A percentile compares a stretch with the other conserved stretches of the same genome.
Evolutionary conservation across 2,329 filamentous ascomycete species (phyloP).

Genomic region (Dothistroma septosporum): DNA sequence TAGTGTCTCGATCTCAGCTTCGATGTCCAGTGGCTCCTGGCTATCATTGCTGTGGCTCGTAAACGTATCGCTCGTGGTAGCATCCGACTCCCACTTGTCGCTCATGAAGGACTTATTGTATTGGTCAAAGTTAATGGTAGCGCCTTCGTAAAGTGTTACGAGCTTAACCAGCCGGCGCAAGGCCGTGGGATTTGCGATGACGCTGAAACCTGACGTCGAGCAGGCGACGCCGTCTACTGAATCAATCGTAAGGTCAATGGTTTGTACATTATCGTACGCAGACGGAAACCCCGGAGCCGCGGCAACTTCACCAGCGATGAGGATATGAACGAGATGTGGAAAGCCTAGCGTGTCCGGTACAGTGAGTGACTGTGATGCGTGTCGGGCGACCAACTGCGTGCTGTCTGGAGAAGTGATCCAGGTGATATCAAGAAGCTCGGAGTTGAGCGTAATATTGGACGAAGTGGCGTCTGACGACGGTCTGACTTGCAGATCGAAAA

Average conservation of each 20-base stretch:
- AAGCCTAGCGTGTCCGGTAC: conserved; percentile 16
- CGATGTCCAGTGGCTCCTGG: conserved; percentile 25
- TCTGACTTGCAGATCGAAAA: conserved; percentile 41
- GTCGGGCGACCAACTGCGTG: conserved; percentile 33
- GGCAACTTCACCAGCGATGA: conserved; percentile 6
- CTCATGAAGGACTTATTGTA: conserved; percentile 6
- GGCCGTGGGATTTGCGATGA: conserved; percentile 7
- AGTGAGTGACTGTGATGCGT: conserved; percentile 13
- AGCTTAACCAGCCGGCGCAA: conserved; percentile 6
- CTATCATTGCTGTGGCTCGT: conserved; percentile 12
- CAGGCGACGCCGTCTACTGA: conserved; percentile 7
- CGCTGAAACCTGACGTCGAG: conserved; percentile 7
- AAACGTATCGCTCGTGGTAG: conserved; percentile 10
- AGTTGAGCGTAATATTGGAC: conserved; percentile 43
- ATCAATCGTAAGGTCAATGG: conserved; percentile 7
- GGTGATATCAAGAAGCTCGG: conserved; percentile 40
- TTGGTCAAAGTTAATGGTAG: conserved; percentile 7
- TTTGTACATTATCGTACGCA: conserved; percentile 11
- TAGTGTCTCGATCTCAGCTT: conserved; percentile 42
- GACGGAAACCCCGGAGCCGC: conserved; percentile 4
- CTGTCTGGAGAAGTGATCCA: conserved; percentile 36
- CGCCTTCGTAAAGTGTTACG: neutral
- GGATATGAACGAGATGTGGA: conserved; percentile 6
- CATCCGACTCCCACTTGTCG: conserved; percentile 8
- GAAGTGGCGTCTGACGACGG: conserved; percentile 36